Percentiles rank a stretch among this genome's conserved stretches.
These are phyloP conservation scores for Yarrowia sp. DNA, from an alignment of 805 yeast genomes.

Conservation along the genomic window DNA sequence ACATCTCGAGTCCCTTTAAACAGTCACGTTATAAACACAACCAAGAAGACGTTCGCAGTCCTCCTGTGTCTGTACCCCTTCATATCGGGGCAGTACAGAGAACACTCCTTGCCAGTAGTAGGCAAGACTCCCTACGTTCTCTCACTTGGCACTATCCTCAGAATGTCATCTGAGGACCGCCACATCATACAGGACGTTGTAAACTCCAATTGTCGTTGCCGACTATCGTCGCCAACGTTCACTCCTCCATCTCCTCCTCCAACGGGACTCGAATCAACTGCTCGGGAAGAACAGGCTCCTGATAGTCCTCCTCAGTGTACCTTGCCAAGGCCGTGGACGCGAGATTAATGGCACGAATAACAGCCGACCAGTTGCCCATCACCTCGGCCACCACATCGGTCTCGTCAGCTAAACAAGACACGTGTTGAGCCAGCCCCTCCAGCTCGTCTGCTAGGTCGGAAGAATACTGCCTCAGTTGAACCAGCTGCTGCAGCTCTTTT, in stretches of 20 bases:
- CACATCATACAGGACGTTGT: too few relatives aligned
- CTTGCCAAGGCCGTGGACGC: slow-evolving; percentile 10
- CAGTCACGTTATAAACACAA: too few relatives aligned
- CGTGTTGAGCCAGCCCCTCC: slow-evolving; percentile 10
- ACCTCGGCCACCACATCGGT: slow-evolving; percentile 17
- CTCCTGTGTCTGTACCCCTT: too few relatives aligned
- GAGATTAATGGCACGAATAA: slow-evolving; percentile 10
- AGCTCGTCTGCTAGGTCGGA: slow-evolving; percentile 9
- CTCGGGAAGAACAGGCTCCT: slow-evolving; percentile 12
- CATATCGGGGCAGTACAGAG: too few relatives aligned
- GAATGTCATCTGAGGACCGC: too few relatives aligned
- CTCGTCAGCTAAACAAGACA: slow-evolving; percentile 7
- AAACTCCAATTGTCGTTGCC: too few relatives aligned
- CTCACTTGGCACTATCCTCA: too few relatives aligned
- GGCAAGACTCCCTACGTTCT: too few relatives aligned
- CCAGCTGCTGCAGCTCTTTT: slow-evolving; percentile 5
- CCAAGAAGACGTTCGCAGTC: too few relatives aligned
- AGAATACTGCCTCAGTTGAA: slow-evolving; percentile 3
- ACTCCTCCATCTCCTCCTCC: background rate
- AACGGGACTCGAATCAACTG: slow-evolving; percentile 19
- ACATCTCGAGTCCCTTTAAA: too few relatives aligned
- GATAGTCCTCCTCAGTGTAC: slow-evolving; percentile 15
- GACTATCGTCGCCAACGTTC: background rate
- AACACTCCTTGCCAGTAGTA: too few relatives aligned
- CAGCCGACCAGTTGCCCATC: slow-evolving; percentile 22